Base-by-base conservation (phyloP, 2,329 filamentous ascomycete species). In the Leptodontidium sp. region DNA sequence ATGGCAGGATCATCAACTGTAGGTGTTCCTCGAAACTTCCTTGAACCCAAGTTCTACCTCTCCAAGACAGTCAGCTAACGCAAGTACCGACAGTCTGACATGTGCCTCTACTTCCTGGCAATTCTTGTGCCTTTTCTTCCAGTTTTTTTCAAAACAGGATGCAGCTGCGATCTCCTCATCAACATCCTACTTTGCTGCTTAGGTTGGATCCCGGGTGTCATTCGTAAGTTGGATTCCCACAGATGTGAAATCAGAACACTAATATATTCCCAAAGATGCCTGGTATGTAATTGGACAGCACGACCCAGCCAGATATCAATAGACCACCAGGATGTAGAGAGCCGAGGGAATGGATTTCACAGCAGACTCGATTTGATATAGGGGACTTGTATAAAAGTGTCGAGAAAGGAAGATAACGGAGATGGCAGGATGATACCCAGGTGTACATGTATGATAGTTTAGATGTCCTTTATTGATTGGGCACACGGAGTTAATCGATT, bases 121-220 rank as follows among this genome's bases (percentile, higher is more conserved):
- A 75, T 78, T 62, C 72, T 78, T 65, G 40, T 78, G 1, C 75
- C 75, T 24, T 68, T 68, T 64, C 21, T 77, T 4, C 61, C 76
- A 7, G 81, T 82, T 24, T 79, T 81, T 65, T 68, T 82, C 21
- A 78, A 79, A 65, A 75, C 76, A 3, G 81, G 80, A 40, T 82
- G 80, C 65, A 75, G 75, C 32, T 77, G 75, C 7, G 80, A 82
- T 59, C 73, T 83, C 29, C 66, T 81, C 24, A 82, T 82, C 71
- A 82, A 82, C 68, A 79, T 83, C 50, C 71, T 71, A 14, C 71
- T 83, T 11, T 75, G 70, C 12, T 73, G 80, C 17, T 70, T 82
- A 6, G 81, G 79, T 11, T 78, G 76, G 76, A 75, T 78, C 61
- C 76, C 76, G 12, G 75, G 76, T 64, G 72, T 77, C 21, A 71